Evolutionary conservation across 441 rosid species (phyloP).

Genomic region (Aquilaria agallochum): DNA sequence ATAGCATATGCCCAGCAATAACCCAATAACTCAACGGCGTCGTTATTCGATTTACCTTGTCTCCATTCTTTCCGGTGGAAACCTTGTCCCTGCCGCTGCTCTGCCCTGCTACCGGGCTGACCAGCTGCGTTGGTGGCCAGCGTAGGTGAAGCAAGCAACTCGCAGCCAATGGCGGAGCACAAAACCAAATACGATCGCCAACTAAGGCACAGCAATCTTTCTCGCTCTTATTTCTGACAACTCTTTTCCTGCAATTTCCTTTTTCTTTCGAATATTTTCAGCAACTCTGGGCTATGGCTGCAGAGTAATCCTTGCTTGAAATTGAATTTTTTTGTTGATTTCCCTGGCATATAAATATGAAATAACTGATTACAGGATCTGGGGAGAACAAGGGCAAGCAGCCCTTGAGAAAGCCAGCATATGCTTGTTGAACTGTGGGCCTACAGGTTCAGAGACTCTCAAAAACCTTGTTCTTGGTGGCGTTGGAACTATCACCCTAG

Average conservation of each 20-base stretch:
- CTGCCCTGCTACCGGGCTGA: neutral
- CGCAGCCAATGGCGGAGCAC: slow-evolving; percentile 66
- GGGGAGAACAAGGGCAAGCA: slow-evolving; percentile 96
- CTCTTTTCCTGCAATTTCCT: neutral
- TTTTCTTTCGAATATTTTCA: neutral
- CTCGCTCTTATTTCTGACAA: neutral
- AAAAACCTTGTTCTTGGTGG: slow-evolving; percentile 98
- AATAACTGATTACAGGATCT: slow-evolving; percentile 48
- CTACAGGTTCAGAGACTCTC: slow-evolving; percentile 89
- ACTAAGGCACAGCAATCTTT: slow-evolving; percentile 50
- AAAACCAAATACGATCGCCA: slow-evolving; percentile 94
- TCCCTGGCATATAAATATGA: neutral
- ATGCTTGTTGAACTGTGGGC: slow-evolving; percentile 93
- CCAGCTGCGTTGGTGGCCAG: slow-evolving; percentile 26
- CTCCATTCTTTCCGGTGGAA: no score
- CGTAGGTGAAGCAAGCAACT: slow-evolving; percentile 7
- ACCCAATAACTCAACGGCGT: no score
- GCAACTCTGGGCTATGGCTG: neutral
- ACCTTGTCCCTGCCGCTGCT: no score
- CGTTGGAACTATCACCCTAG: slow-evolving; percentile 83
- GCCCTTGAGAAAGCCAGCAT: slow-evolving; percentile 83
- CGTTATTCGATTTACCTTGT: no score
- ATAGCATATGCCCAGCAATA: no score
- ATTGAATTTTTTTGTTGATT: neutral
- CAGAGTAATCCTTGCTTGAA: neutral